Conservation (phyloP, 495 filamentous ascomycete species). For the Penicillium desertorum region DNA sequence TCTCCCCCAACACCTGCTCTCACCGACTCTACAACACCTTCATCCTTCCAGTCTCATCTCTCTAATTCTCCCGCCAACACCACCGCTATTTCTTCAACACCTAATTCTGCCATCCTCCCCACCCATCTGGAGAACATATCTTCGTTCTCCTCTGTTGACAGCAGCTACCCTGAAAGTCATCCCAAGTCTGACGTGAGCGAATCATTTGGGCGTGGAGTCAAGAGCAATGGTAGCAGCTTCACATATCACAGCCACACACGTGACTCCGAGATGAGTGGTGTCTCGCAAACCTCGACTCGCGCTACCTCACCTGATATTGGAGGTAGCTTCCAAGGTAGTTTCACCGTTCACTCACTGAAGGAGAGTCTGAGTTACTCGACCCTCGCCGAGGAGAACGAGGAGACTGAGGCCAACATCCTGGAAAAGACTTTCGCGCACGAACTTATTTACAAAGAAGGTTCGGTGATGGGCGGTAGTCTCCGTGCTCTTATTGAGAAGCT, state of each 20-base stretch:
- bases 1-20: constrained; percentile 41
- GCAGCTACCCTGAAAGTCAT: constrained; percentile 29
- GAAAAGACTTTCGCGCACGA: constrained; percentile 89
- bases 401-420: constrained; percentile 74
- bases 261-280: constrained; percentile 76
- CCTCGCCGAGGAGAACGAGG: constrained; percentile 70
- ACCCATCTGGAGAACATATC: constrained; percentile 38
- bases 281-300: constrained; percentile 81
- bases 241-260: constrained; percentile 72
- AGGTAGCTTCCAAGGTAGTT: constrained; percentile 34
- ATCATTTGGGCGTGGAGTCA: constrained; percentile 43
- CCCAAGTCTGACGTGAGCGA: constrained; percentile 40
- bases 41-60: constrained; percentile 41
- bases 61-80: constrained; percentile 19
- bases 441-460: constrained; percentile 89
- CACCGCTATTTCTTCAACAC: constrained; percentile 32
- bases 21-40: constrained; percentile 45
- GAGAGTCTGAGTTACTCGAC: constrained; percentile 57
- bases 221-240: constrained; percentile 63
- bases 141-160: constrained; percentile 33
- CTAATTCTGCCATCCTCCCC: constrained; percentile 36
- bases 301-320: constrained; percentile 82
- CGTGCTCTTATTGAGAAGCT: constrained; percentile 90
- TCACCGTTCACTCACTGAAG: constrained; percentile 52
- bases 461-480: constrained; percentile 89